Conservation (phyloP, 1,284 basidiomycete species). For the Heterobasidion parviporum region DNA sequence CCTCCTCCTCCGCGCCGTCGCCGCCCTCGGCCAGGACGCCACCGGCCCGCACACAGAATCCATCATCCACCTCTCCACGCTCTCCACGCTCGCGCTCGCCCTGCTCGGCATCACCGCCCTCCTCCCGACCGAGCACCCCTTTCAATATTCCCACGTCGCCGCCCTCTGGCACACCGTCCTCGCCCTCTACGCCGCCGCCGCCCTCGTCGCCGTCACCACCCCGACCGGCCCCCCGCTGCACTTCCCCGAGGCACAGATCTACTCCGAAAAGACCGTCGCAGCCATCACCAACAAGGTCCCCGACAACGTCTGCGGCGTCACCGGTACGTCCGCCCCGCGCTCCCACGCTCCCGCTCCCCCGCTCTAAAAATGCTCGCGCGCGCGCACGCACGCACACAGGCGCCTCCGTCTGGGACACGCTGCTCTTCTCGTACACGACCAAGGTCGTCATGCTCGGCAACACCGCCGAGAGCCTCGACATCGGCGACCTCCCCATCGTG, state of each 20-base stretch:
- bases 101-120: conserved; percentile 44
- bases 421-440: conserved; percentile 79
- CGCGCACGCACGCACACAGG: conserved; percentile 5
- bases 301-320: conserved; percentile 60
- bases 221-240: conserved; percentile 69
- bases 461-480: conserved; percentile 65
- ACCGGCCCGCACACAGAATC: conserved; percentile 47
- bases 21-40: conserved; percentile 45
- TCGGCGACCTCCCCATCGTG: conserved; percentile 79
- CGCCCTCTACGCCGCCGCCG: conserved; percentile 39
- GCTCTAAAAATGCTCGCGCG: background rate
- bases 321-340: conserved; percentile 27
- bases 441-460: conserved; percentile 80
- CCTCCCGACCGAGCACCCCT: conserved; percentile 33
- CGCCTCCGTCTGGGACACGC: conserved; percentile 41
- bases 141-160: conserved; percentile 18
- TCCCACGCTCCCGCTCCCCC: conserved; percentile 1
- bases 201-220: conserved; percentile 45
- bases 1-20: conserved; percentile 41
- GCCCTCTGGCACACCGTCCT: conserved; percentile 41
- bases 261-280: conserved; percentile 60
- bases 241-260: conserved; percentile 64
- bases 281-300: conserved; percentile 44
- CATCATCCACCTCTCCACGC: conserved; percentile 55
- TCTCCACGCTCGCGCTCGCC: conserved; percentile 47